A percentile compares a stretch with the other conserved stretches of the same genome.
Evolutionary conservation across 495 filamentous ascomycete genomes (phyloP).

Genomic region (Lichenothelia convexa): DNA sequence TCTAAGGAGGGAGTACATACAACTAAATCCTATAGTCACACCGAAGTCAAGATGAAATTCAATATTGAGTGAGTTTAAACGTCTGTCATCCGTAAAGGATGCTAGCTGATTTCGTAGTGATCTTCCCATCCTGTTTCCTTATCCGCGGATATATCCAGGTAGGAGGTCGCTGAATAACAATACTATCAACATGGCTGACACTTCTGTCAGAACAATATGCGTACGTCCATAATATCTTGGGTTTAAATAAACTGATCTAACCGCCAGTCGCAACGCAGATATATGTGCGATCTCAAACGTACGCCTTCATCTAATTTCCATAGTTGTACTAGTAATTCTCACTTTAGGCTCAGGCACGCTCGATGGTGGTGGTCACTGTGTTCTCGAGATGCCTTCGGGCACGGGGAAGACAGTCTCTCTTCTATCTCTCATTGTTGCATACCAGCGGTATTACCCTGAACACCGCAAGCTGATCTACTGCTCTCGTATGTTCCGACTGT

Average conservation of each 20-base stretch:
- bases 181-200: slow-evolving; percentile 2
- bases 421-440: slow-evolving; percentile 86
- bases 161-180: slow-evolving; percentile 12
- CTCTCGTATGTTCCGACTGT: slow-evolving; percentile 44
- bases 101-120: slow-evolving; percentile 36
- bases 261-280: slow-evolving; percentile 28
- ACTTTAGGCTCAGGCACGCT: slow-evolving; percentile 42
- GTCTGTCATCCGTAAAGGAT: slow-evolving; percentile 4
- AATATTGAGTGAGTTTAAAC: slow-evolving; percentile 57
- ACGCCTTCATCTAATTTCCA: slow-evolving; percentile 1
- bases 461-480: slow-evolving; percentile 96
- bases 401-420: slow-evolving; percentile 96
- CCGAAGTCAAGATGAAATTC: slow-evolving; percentile 64
- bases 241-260: not conserved
- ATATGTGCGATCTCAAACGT: slow-evolving; percentile 98
- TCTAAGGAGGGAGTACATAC: too few species aligned
- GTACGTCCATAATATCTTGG: slow-evolving; percentile 24
- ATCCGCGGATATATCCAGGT: slow-evolving; percentile 88
- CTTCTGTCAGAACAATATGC: slow-evolving; percentile 71
- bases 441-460: slow-evolving; percentile 79
- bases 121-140: slow-evolving; percentile 87
- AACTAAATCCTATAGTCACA: not conserved
- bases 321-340: not conserved
- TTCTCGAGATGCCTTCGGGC: slow-evolving; percentile 99
- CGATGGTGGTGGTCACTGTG: slow-evolving; percentile 85